Evolutionary conservation across 306 rosid species (phyloP).

Genomic region (Albizia julibrissin): DNA sequence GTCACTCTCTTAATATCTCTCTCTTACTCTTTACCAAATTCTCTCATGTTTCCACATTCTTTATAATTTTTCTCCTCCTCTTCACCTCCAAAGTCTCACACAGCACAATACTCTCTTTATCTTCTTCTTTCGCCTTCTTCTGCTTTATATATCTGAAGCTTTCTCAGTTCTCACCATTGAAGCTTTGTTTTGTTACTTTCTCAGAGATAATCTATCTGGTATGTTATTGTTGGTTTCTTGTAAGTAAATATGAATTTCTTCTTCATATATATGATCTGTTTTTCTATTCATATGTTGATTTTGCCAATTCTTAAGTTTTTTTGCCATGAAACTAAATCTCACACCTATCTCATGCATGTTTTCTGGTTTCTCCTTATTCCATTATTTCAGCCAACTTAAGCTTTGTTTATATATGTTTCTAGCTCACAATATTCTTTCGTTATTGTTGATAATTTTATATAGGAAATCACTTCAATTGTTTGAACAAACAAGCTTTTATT

Average conservation of each 20-base stretch:
- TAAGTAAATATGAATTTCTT: background rate
- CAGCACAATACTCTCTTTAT: background rate
- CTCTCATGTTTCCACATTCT: background rate
- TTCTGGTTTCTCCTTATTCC: background rate
- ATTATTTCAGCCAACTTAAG: background rate
- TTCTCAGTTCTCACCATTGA: background rate
- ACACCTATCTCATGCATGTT: background rate
- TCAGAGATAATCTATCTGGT: background rate
- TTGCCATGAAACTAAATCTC: no score
- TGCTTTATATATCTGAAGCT: background rate
- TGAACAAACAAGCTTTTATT: background rate
- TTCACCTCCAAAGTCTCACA: background rate
- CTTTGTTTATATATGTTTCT: background rate
- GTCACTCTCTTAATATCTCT: background rate
- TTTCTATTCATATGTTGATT: background rate
- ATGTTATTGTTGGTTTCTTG: background rate
- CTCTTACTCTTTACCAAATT: constrained; percentile 6
- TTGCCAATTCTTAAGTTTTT: background rate
- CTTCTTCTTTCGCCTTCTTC: background rate
- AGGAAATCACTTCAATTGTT: background rate
- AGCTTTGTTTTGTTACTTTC: background rate
- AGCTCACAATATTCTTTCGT: background rate
- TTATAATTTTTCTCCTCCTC: background rate
- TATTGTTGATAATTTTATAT: background rate
- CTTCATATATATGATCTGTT: background rate